Evolutionary conservation across 1,139 yeast genomes (phyloP), one percentile per base, ranked within the genome.

Genomic region (Hanseniaspora sp.): DNA sequence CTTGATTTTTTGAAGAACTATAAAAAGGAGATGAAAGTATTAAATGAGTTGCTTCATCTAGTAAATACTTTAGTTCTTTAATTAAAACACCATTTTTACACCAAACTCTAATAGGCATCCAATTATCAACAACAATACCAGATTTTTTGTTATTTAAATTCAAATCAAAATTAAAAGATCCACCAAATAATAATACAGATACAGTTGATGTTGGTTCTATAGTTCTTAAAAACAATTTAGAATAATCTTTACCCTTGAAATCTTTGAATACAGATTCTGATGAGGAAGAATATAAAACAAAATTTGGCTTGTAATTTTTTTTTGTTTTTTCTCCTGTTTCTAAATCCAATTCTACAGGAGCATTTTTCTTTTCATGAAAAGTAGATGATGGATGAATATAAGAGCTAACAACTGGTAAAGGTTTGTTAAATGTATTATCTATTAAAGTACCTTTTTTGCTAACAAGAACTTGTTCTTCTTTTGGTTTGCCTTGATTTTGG

Each of bases 101-200:
- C 96, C 97, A 88, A 2, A 95, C 86, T 59, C 86, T 73, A 38
- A 92, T 72, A 8, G 95, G 88, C 35, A 85, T 68, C 96, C 96
- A 85, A 51, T 76, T 74, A 62, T 85, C 95, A 56, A 88, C 64
- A 31, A 83, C 75, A 56, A 83, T 73, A 49, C 88, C 87, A 0
- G 86, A 83, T 0, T 82, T 77, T 11, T 75, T 70, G 37, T 63
- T 65, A 9, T 31, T 40, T 9, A 49, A 45, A 1, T 68, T 63
- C 41, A 86, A 68, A 61, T 90, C 95, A 61, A 86, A 88, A 31
- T 75, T 69, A 15, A 92, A 75, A 0, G 76, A 76, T 4, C 95
- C 92, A 7, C 95, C 95, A 67, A 92, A 86, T 46, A 92, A 70
- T 23, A 88, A 66, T 4, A 86, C 75, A 0, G 95, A 81, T 34